Conservation (phyloP, 495 filamentous ascomycete genomes). For the Monascus purpureus region DNA sequence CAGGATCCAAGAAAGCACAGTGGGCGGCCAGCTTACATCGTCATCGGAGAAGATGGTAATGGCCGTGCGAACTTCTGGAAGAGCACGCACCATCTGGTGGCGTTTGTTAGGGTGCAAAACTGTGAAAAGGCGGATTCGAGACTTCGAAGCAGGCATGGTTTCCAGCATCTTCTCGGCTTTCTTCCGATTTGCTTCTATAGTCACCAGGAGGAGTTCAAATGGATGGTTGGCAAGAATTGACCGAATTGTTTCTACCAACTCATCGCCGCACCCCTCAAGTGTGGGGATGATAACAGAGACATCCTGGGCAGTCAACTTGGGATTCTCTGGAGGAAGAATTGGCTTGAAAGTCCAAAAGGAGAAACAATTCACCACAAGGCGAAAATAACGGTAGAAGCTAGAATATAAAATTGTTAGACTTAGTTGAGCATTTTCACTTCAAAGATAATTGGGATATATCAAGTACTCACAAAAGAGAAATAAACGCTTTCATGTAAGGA, state of each 20-base stretch:
- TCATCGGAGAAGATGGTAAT: constrained; percentile 79
- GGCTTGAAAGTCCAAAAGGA: constrained; percentile 53
- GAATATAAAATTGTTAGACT: background rate
- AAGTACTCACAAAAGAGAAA: constrained; percentile 32
- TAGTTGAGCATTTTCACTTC: too few relatives aligned
- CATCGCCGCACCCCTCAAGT: constrained; percentile 46
- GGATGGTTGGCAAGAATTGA: constrained; percentile 43
- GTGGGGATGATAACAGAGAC: constrained; percentile 64
- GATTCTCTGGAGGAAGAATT: constrained; percentile 45
- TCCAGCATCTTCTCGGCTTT: constrained; percentile 38
- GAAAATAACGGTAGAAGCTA: constrained; percentile 48
- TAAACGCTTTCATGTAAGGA: constrained; percentile 32
- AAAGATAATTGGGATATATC: background rate
- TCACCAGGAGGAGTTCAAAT: constrained; percentile 45
- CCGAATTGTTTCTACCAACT: constrained; percentile 44
- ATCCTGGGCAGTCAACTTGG: constrained; percentile 51
- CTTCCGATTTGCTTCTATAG: constrained; percentile 47
- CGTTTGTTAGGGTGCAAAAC: constrained; percentile 63
- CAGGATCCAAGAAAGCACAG: constrained; percentile 67
- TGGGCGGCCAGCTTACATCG: constrained; percentile 72
- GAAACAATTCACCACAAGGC: constrained; percentile 49
- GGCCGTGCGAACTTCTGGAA: constrained; percentile 57
- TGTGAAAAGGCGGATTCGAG: constrained; percentile 36
- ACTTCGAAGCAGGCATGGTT: constrained; percentile 36
- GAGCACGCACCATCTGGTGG: constrained; percentile 66